phyloP scores from a whole-genome alignment of 345 rosid genomes.

The Alliaria petiolata region DNA sequence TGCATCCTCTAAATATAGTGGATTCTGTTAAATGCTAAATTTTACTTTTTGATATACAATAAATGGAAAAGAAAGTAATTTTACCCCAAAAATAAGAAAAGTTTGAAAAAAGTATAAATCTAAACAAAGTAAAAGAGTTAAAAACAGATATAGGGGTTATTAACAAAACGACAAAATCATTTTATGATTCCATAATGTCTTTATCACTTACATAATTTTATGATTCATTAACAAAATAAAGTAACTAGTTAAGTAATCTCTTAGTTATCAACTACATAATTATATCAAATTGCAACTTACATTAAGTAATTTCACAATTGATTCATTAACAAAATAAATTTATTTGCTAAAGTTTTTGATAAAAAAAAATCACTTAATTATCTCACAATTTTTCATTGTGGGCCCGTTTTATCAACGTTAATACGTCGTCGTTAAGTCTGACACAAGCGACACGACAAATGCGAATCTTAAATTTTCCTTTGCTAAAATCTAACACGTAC shows the following conservation, averaged over 20 bases:
- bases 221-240: not conserved
- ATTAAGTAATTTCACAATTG: not conserved
- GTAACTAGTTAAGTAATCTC: not conserved
- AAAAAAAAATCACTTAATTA: not conserved
- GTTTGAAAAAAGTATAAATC: not conserved
- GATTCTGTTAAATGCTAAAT: not conserved
- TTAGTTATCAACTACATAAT: not conserved
- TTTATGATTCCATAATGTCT: not conserved
- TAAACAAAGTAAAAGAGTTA: not conserved
- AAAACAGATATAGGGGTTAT: not conserved
- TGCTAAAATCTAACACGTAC: conserved; percentile 30
- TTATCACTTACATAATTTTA: not conserved
- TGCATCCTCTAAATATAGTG: not conserved
- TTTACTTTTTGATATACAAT: not conserved
- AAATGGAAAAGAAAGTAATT: not conserved
- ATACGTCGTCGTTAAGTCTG: conserved; percentile 25
- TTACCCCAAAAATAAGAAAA: not conserved
- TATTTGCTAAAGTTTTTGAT: not conserved
- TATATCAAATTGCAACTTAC: not conserved
- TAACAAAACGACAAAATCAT: not conserved
- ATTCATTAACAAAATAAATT: not conserved
- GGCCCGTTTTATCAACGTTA: not conserved
- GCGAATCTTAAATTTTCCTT: conserved; percentile 26
- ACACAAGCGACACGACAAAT: conserved; percentile 25
- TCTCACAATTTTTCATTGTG: not conserved